Conservation (phyloP, 192 early-diverging fungal genomes). For the Neocallimastix lanati region DNA sequence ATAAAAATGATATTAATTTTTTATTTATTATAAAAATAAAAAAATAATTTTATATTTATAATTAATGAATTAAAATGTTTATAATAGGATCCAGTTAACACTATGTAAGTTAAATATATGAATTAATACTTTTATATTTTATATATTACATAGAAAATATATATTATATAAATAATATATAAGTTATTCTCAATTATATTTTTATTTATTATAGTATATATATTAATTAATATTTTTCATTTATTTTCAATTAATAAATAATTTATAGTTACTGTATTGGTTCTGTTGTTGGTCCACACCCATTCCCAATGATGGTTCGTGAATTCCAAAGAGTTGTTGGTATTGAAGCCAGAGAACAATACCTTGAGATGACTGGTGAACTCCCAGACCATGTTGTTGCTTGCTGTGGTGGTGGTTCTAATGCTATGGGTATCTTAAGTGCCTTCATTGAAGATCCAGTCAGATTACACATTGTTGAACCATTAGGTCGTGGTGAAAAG, state of each 20-base stretch:
- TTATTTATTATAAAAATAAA: too few species aligned
- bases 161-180: too few species aligned
- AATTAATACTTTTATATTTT: too few species aligned
- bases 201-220: not conserved
- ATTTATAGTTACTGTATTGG: conserved; percentile 88
- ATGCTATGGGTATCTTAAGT: conserved; percentile 94
- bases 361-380: conserved; percentile 57
- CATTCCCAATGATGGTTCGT: conserved; percentile 89
- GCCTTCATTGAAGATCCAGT: conserved; percentile 83
- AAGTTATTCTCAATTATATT: too few species aligned
- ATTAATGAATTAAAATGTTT: too few species aligned
- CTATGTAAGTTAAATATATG: not conserved
- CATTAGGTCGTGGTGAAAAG: conserved; percentile 77
- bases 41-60: too few species aligned
- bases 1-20: too few species aligned
- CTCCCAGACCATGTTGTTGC: conserved; percentile 86
- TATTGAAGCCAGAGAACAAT: conserved; percentile 66
- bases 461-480: conserved; percentile 78
- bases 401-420: conserved; percentile 93
- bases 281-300: conserved; percentile 91
- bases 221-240: not conserved
- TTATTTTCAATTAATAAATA: too few species aligned
- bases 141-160: too few species aligned
- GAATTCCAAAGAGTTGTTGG: conserved; percentile 97
- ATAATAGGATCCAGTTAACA: not conserved